Evolutionary conservation across 257 asterid genomes (phyloP).

Genomic region (Solanum clarkiae): DNA sequence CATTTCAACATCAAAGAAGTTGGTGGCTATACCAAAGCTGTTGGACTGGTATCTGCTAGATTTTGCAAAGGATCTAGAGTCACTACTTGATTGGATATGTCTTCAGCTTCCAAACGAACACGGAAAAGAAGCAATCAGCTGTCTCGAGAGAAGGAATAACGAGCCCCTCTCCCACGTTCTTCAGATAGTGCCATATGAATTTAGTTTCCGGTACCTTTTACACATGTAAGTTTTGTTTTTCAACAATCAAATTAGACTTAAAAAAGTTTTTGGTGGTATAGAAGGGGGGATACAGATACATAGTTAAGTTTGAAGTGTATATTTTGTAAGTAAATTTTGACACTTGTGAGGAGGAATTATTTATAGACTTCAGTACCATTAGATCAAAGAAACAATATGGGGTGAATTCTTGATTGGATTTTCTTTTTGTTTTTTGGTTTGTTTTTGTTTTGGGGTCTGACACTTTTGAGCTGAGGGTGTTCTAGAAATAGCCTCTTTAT

Average conservation of each 20-base stretch:
- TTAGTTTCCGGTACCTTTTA: conserved; percentile 76
- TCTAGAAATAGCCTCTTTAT: too few species aligned
- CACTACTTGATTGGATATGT: conserved; percentile 81
- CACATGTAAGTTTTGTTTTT: conserved; percentile 23
- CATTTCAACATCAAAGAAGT: conserved; percentile 28
- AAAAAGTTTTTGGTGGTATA: conserved; percentile 18
- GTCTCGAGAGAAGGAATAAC: conserved; percentile 40
- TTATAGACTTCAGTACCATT: background rate
- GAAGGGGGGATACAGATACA: conserved; percentile 14
- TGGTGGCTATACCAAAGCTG: conserved; percentile 68
- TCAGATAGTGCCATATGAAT: conserved; percentile 67
- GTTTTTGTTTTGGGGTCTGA: background rate
- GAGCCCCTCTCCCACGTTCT: conserved; percentile 33
- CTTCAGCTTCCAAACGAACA: conserved; percentile 59
- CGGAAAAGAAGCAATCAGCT: conserved; percentile 55
- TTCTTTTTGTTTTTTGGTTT: background rate
- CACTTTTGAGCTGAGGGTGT: too few species aligned
- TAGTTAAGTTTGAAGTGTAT: conserved; percentile 14
- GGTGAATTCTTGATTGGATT: background rate
- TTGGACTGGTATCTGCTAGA: conserved; percentile 86
- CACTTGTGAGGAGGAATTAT: background rate
- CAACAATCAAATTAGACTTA: background rate
- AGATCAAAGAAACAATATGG: background rate
- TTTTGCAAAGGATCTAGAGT: conserved; percentile 75
- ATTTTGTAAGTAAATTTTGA: conserved; percentile 30